Conservation (phyloP, 2,329 filamentous ascomycete genomes). For the Pochonia chlamydosporia region DNA sequence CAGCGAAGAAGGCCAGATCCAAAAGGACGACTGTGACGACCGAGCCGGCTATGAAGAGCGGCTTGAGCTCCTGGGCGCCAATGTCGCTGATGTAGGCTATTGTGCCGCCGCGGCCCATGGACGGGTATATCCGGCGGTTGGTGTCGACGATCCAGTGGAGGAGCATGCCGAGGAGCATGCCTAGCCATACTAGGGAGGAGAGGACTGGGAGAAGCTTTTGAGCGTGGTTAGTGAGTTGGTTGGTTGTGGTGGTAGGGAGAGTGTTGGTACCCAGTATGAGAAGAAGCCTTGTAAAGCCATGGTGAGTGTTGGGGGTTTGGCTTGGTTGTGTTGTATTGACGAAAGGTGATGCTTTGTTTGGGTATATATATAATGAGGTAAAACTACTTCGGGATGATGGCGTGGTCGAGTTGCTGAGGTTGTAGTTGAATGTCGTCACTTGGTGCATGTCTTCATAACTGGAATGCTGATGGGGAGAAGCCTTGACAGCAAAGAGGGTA, state of each 20-base stretch:
- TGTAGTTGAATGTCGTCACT: no score
- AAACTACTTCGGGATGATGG: no score
- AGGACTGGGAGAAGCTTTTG: slow-evolving; percentile 61
- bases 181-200: slow-evolving; percentile 58
- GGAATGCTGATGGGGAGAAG: no score
- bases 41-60: slow-evolving; percentile 71
- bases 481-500: no score
- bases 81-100: slow-evolving; percentile 72
- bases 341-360: no score
- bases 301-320: no score
- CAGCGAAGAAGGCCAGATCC: slow-evolving; percentile 71
- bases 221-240: background rate
- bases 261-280: slow-evolving; percentile 33
- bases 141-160: slow-evolving; percentile 60
- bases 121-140: slow-evolving; percentile 50
- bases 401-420: no score
- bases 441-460: no score
- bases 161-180: slow-evolving; percentile 63
- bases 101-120: slow-evolving; percentile 50
- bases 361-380: no score
- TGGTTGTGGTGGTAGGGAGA: background rate
- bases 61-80: slow-evolving; percentile 58
- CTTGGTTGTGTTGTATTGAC: no score
- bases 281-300: slow-evolving; percentile 27
- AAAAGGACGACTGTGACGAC: slow-evolving; percentile 71